phyloP scores from a whole-genome alignment of 257 asterid species.

The Rauvolfia tetraphylla region DNA sequence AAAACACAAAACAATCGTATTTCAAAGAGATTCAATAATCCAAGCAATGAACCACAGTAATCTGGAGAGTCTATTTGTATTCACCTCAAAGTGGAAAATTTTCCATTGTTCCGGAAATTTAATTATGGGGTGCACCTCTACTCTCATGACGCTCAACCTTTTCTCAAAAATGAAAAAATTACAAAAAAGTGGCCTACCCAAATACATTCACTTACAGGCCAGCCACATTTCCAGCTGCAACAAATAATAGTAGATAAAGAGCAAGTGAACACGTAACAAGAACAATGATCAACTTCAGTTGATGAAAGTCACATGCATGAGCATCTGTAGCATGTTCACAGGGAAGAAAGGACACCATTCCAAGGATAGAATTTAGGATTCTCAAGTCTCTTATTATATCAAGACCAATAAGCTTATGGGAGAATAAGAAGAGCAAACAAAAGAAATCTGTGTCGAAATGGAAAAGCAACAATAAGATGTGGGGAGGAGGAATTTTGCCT shows the following conservation, averaged over 20 bases:
- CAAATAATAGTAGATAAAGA: not conserved
- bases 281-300: not conserved
- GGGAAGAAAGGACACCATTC: no score
- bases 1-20: not conserved
- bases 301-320: not conserved
- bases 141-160: no score
- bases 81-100: no score
- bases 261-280: not conserved
- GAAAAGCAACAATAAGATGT: not conserved
- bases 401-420: not conserved
- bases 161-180: no score
- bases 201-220: not conserved
- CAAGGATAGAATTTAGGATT: not conserved
- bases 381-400: not conserved
- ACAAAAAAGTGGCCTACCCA: no score
- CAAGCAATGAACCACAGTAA: not conserved
- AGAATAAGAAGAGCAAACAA: not conserved
- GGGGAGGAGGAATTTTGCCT: not conserved
- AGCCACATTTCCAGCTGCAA: not conserved
- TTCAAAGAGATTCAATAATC: not conserved
- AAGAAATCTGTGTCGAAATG: not conserved
- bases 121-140: no score
- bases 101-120: no score
- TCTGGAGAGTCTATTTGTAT: not conserved
- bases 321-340: not conserved